These are phyloP conservation scores for Wickerhamiella azyma DNA, from an alignment of 805 yeast species.

Conservation along the genomic window DNA sequence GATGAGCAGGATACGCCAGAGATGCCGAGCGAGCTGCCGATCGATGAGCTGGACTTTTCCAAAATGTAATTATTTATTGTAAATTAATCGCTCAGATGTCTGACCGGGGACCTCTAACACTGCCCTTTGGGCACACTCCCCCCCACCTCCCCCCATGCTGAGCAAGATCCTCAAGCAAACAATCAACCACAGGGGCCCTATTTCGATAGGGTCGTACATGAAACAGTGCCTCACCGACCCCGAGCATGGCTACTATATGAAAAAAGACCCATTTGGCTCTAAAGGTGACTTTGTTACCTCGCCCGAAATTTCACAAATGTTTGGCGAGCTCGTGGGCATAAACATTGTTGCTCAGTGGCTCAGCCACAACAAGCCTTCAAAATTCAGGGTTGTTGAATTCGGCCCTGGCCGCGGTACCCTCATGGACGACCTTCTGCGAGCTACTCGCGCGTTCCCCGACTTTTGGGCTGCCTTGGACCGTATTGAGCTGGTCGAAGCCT, in stretches of 20 bases:
- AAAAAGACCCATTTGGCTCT: constrained; percentile 55
- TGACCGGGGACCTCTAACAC: too few relatives aligned
- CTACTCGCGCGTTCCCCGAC: constrained; percentile 19
- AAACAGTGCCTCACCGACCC: constrained; percentile 72
- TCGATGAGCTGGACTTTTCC: neutral
- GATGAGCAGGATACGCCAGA: neutral
- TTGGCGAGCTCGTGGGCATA: constrained; percentile 72
- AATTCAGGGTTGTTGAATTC: constrained; percentile 50
- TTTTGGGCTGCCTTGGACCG: constrained; percentile 27
- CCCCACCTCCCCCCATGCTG: constrained; percentile 10
- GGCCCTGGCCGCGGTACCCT: constrained; percentile 82
- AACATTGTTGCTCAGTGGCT: constrained; percentile 47
- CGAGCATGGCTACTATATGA: constrained; percentile 62
- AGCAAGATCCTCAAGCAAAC: constrained; percentile 13
- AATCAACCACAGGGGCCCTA: constrained; percentile 54
- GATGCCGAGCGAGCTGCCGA: neutral
- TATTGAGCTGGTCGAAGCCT: constrained; percentile 56
- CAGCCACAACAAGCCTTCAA: constrained; percentile 38
- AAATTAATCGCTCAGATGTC: too few relatives aligned
- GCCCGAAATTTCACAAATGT: constrained; percentile 76
- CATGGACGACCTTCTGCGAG: constrained; percentile 46
- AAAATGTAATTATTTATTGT: neutral
- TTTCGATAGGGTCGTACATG: constrained; percentile 62
- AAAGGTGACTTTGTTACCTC: constrained; percentile 72
- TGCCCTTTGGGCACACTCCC: too few relatives aligned